Conservation (phyloP, 2,329 filamentous ascomycete genomes). For the Fusarium devonianum region DNA sequence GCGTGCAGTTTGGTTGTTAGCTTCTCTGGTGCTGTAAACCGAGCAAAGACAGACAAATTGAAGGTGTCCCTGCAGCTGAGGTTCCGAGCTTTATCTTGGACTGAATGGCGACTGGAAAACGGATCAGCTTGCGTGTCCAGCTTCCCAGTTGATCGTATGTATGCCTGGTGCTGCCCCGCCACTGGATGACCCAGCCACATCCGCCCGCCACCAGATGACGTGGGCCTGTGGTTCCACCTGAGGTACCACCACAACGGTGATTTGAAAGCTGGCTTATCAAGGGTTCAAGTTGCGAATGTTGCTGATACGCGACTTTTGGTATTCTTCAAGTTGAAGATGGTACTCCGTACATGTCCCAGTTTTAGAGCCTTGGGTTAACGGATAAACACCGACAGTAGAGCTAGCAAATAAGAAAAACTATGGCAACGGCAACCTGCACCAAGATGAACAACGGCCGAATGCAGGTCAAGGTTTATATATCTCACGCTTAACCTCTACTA, state of each 20-base stretch:
- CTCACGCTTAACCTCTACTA: neutral
- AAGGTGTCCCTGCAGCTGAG: neutral
- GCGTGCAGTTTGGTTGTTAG: constrained; percentile 14
- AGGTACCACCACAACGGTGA: neutral
- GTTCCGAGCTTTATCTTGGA: constrained; percentile 1
- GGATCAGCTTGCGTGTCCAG: constrained; percentile 25
- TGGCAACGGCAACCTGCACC: too few species aligned
- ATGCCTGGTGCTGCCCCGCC: constrained; percentile 32
- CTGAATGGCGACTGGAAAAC: constrained; percentile 8
- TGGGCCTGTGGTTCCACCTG: constrained; percentile 19
- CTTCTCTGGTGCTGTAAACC: neutral
- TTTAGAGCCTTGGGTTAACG: too few species aligned
- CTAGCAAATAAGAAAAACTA: too few species aligned
- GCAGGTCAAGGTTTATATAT: neutral
- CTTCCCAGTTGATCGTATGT: constrained; percentile 2
- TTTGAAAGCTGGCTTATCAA: too few species aligned
- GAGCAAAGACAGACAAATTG: neutral
- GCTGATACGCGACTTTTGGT: too few species aligned
- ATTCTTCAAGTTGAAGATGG: too few species aligned
- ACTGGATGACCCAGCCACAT: constrained; percentile 32
- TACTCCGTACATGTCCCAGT: too few species aligned
- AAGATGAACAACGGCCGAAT: too few species aligned
- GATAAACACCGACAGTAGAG: too few species aligned
- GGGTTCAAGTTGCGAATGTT: too few species aligned
- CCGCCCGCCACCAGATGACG: constrained; percentile 38